Evolutionary conservation across 139 green algal genomes (phyloP).

Genomic region (Chlorella sp.): DNA sequence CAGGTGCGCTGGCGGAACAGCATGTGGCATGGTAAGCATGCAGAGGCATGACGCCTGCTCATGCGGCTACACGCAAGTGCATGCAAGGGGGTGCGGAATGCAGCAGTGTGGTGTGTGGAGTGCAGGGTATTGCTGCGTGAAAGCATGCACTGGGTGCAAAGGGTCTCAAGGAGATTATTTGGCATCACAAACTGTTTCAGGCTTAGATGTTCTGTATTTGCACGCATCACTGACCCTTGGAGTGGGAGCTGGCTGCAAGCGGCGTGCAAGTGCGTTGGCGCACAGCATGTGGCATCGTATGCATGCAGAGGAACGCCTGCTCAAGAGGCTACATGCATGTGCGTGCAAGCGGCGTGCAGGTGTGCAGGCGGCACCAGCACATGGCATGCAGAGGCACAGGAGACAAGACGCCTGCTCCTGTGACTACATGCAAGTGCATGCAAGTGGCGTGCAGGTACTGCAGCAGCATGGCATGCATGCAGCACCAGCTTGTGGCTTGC

Average conservation of each 20-base stretch:
- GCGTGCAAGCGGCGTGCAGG: background rate
- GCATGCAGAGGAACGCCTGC: background rate
- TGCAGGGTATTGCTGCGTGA: background rate
- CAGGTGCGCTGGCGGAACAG: background rate
- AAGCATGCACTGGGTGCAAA: background rate
- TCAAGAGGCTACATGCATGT: too few species aligned
- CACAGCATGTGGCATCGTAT: too few species aligned
- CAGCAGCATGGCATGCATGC: background rate
- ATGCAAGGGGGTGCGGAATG: background rate
- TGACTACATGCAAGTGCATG: too few species aligned
- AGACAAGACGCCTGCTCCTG: too few species aligned
- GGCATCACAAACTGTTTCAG: conserved; percentile 24
- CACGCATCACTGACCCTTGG: conserved; percentile 23
- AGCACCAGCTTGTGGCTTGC: background rate
- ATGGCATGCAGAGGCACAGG: too few species aligned
- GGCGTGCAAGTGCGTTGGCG: background rate
- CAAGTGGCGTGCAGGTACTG: too few species aligned
- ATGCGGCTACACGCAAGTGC: too few species aligned
- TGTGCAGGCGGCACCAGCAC: too few species aligned
- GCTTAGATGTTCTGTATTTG: conserved; percentile 42
- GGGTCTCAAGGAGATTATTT: conserved; percentile 26
- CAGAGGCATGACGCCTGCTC: background rate
- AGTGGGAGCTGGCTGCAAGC: background rate
- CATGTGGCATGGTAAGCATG: background rate
- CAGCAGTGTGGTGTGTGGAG: background rate